Evolutionary conservation across 1,284 basidiomycete genomes (phyloP), one percentile per base, ranked within the genome.

Genomic region (Peniophora sp.): DNA sequence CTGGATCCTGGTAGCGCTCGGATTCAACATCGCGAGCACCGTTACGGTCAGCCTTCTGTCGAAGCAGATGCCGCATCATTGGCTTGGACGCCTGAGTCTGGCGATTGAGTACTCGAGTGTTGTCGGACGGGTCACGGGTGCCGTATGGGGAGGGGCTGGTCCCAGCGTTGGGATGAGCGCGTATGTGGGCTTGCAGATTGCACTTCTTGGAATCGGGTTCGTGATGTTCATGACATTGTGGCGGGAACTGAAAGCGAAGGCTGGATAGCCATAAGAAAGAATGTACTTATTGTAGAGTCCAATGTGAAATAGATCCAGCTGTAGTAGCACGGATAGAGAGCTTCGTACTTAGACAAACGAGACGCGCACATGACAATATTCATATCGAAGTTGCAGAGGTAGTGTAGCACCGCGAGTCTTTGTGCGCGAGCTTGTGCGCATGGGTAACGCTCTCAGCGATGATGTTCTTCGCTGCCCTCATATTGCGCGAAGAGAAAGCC

Each of bases 51-150:
- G 80, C 53, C 62, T 85, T 50, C 64, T 85, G 17, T 80, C 78
- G 54, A 86, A 86, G 63, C 83, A 82, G 61, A 69, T 86, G 20
- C 83, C 84, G 0, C 69, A 71, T 1, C 65, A 68, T 49, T 85
- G 80, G 79, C 85, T 83, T 56, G 68, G 71, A n/a, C 65, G 69
- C 34, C 72, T 72, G 20, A 79, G 77, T 50, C 62, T 84, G 59
- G 73, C 69, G 11, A 81, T 87, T 46, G 83, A 85, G 62, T 85
- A 80, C 56, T 80, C 80, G 63, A 87, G 81, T 57, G 85, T 79
- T 58, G 63, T 69, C 0, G 82, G 85, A 3, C 69, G 83, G 8
- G 76, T 83, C 9, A 72, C 75, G 2, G 83, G 83, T 2, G 81
- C 83, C 16, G 68, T 86, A 22, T 81, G 81, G 74, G 85, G 83